These are phyloP conservation scores for Wickerhamomyces sp. DNA, from an alignment of 1,139 yeast species.

Conservation along the genomic window DNA sequence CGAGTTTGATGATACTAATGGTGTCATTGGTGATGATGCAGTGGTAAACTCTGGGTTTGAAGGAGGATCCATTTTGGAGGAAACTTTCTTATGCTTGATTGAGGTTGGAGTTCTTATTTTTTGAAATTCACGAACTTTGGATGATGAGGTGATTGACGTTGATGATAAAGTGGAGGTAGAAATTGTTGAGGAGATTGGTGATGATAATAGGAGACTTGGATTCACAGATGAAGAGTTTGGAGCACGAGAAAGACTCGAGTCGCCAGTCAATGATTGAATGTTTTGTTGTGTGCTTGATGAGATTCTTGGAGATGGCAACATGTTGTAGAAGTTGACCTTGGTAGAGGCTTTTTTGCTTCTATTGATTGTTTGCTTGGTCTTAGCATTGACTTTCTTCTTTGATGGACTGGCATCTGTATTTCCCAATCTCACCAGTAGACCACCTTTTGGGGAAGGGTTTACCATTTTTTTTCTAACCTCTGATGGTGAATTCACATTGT, in stretches of 20 bases:
- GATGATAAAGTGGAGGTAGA: no score
- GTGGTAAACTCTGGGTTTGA: neutral
- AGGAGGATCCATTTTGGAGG: constrained; percentile 3
- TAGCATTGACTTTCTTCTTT: neutral
- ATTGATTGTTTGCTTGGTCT: neutral
- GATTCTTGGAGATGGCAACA: constrained; percentile 8
- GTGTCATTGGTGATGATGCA: constrained; percentile 23
- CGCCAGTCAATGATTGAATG: constrained; percentile 14
- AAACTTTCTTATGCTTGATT: neutral
- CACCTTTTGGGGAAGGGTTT: constrained; percentile 24
- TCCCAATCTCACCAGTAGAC: constrained; percentile 15
- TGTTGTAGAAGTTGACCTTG: constrained; percentile 1
- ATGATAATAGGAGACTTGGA: constrained; percentile 22
- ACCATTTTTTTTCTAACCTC: constrained; percentile 6
- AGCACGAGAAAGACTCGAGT: neutral
- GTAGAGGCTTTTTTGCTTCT: neutral
- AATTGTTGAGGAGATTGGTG: constrained; percentile 15
- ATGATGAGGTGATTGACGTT: constrained; percentile 1
- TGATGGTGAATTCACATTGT: constrained; percentile 10
- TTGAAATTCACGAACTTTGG: constrained; percentile 5
- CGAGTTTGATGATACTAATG: constrained; percentile 9
- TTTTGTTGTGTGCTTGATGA: constrained; percentile 15
- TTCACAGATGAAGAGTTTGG: constrained; percentile 14
- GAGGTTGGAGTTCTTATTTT: constrained; percentile 1
- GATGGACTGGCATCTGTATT: neutral